Conservation (phyloP, 2,329 filamentous ascomycete species). For the Pyricularia sp. region DNA sequence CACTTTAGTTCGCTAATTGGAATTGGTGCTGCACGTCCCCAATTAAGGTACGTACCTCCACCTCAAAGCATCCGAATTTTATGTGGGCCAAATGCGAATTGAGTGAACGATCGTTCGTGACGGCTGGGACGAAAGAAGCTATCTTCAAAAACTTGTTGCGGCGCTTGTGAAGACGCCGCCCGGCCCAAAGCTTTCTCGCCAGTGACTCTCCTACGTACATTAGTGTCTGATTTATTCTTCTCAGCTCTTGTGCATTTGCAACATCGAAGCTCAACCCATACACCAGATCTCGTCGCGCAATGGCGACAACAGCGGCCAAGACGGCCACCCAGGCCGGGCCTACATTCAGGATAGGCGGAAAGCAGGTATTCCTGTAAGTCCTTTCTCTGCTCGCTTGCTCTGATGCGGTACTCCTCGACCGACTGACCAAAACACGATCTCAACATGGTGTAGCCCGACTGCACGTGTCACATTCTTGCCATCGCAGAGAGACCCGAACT, state of each 20-base stretch:
- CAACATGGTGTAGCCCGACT: slow-evolving; percentile 51
- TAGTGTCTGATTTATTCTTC: background rate
- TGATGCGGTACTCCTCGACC: background rate
- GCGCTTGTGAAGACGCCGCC: background rate
- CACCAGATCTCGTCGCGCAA: background rate
- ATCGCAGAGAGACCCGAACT: slow-evolving; percentile 58
- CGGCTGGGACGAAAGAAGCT: background rate
- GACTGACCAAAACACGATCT: background rate
- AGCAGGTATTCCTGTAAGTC: slow-evolving; percentile 46
- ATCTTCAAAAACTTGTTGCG: background rate
- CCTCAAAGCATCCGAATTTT: background rate
- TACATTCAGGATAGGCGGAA: slow-evolving; percentile 39
- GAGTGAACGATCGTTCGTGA: background rate
- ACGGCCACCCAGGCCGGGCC: slow-evolving; percentile 23
- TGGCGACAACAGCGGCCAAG: slow-evolving; percentile 21
- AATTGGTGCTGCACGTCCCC: background rate
- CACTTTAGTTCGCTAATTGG: background rate
- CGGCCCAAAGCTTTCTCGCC: background rate
- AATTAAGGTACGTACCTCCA: background rate
- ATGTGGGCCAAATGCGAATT: background rate
- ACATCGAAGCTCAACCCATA: background rate
- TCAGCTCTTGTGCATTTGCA: background rate
- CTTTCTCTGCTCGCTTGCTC: background rate
- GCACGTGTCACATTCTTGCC: slow-evolving; percentile 74
- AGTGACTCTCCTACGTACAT: background rate